Evolutionary conservation across 2,329 filamentous ascomycete genomes (phyloP).

Genomic region (Colletotrichum graminicola): DNA sequence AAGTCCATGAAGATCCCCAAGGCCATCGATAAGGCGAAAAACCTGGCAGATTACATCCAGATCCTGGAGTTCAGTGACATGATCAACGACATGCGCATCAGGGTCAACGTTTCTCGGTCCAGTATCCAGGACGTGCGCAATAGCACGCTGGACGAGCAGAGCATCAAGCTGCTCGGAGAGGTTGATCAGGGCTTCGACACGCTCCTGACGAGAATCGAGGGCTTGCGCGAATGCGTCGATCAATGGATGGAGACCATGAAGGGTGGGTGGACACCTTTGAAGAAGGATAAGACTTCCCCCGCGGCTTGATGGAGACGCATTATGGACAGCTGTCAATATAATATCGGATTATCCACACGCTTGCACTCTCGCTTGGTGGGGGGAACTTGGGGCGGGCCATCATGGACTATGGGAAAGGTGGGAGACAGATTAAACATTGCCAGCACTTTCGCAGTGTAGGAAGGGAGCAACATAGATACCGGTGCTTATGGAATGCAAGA

Average conservation of each 20-base stretch:
- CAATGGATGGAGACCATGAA: neutral
- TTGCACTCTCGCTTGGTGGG: too few species aligned
- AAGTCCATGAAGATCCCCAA: neutral
- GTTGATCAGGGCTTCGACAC: neutral
- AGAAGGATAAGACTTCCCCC: too few species aligned
- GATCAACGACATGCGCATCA: neutral
- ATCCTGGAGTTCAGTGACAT: neutral
- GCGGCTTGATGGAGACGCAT: neutral
- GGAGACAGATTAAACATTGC: neutral
- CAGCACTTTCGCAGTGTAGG: too few species aligned
- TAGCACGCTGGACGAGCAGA: neutral
- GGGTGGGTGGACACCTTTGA: too few species aligned
- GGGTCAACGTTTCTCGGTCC: neutral
- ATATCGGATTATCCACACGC: neutral
- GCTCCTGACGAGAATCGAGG: neutral
- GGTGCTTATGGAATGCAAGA: too few species aligned
- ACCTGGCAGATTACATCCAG: neutral
- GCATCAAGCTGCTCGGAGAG: neutral
- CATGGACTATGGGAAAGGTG: neutral
- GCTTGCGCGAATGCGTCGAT: neutral
- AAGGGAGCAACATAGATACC: too few species aligned
- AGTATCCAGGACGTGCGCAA: neutral
- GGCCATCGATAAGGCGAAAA: neutral
- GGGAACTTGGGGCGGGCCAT: too few species aligned
- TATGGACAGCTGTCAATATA: too few species aligned